Percentiles rank a stretch among this genome's conserved stretches.
phyloP scores from a whole-genome alignment of 78 protist species.

The Tieghemostelium lacteum region DNA sequence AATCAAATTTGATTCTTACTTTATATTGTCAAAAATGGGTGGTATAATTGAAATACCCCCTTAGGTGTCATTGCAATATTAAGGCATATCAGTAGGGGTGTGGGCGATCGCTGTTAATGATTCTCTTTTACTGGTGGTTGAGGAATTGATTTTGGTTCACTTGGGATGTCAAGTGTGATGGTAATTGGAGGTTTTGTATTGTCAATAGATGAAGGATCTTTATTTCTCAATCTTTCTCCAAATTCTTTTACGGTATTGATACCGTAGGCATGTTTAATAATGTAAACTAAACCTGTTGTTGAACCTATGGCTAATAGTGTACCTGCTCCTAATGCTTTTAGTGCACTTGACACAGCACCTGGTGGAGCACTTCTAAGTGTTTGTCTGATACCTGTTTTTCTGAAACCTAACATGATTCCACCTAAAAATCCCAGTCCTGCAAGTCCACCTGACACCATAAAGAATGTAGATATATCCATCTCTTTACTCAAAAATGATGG shows the following conservation, averaged over 20 bases:
- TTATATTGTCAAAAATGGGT: no score
- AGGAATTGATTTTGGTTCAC: no score
- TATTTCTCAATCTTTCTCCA: slow-evolving; percentile 24
- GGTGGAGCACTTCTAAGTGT: slow-evolving; percentile 53
- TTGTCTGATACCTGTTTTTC: slow-evolving; percentile 27
- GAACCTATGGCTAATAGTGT: slow-evolving; percentile 18
- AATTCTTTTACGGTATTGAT: slow-evolving; percentile 38
- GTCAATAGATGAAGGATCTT: no score
- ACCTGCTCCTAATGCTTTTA: slow-evolving; percentile 36
- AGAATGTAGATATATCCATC: slow-evolving; percentile 32
- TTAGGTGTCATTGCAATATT: no score
- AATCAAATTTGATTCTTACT: no score
- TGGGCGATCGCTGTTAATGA: no score
- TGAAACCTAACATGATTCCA: slow-evolving; percentile 37
- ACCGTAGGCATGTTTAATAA: slow-evolving; percentile 16
- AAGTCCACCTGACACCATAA: slow-evolving; percentile 21
- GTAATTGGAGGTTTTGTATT: no score
- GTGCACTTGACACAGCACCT: slow-evolving; percentile 13
- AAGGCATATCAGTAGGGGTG: no score
- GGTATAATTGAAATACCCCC: no score
- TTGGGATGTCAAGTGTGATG: no score
- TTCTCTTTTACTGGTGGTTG: no score
- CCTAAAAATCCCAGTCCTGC: slow-evolving; percentile 37
- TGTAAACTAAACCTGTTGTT: slow-evolving; percentile 5
- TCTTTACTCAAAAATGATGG: slow-evolving; percentile 51